Conservation (phyloP, 495 filamentous ascomycete genomes). For the Parmelia sp. region DNA sequence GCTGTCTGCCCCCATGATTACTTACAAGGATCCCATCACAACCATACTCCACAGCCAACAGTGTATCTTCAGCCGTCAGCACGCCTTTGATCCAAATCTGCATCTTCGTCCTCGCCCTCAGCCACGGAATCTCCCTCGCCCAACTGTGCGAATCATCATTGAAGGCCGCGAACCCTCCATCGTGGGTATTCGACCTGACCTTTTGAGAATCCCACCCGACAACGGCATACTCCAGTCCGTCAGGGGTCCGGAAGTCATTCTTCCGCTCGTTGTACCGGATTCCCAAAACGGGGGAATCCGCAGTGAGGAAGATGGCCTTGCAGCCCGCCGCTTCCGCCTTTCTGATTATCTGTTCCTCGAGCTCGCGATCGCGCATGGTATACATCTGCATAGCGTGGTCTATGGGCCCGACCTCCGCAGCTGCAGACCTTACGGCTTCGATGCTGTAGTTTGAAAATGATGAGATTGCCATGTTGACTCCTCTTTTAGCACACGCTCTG, state of each 20-base stretch:
- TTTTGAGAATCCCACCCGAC: slow-evolving; percentile 6
- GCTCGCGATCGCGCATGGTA: slow-evolving; percentile 34
- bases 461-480: slow-evolving; percentile 40
- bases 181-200: slow-evolving; percentile 24
- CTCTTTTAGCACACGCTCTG: slow-evolving; percentile 35
- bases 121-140: slow-evolving; percentile 33
- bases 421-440: slow-evolving; percentile 31
- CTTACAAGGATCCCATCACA: slow-evolving; percentile 36
- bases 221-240: slow-evolving; percentile 34
- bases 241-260: slow-evolving; percentile 35
- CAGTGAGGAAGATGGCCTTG: slow-evolving; percentile 36
- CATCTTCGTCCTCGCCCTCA: slow-evolving; percentile 33
- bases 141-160: slow-evolving; percentile 35
- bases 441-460: slow-evolving; percentile 36
- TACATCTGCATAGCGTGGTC: slow-evolving; percentile 40
- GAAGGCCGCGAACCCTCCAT: slow-evolving; percentile 28
- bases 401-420: slow-evolving; percentile 25
- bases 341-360: slow-evolving; percentile 9
- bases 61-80: slow-evolving; percentile 32
- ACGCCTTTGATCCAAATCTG: slow-evolving; percentile 41
- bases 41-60: slow-evolving; percentile 30
- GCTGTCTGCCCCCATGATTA: slow-evolving; percentile 41
- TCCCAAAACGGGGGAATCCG: slow-evolving; percentile 34
- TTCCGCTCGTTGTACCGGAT: slow-evolving; percentile 38
- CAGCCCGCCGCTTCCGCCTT: slow-evolving; percentile 26